phyloP scores from a whole-genome alignment of 768 basidiomycete genomes.

The Russula sp. region DNA sequence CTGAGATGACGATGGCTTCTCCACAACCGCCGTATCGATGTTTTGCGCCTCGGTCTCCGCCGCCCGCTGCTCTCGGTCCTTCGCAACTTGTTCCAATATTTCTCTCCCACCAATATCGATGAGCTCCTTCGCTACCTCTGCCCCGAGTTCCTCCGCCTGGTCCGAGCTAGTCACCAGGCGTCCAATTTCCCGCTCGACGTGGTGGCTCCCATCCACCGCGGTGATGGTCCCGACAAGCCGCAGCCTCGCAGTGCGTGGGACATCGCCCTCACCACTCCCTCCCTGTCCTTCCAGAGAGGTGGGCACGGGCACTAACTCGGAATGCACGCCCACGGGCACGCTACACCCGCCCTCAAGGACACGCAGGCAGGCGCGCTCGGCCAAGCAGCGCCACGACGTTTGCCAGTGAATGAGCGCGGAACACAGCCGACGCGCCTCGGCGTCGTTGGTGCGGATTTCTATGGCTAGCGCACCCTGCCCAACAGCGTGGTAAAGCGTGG shows the following conservation, averaged over 20 bases:
- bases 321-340: constrained; percentile 86
- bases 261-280: constrained; percentile 34
- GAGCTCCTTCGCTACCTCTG: constrained; percentile 58
- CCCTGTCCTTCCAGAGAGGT: constrained; percentile 28
- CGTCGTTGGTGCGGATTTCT: constrained; percentile 74
- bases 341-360: constrained; percentile 96
- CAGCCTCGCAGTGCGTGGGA: constrained; percentile 38
- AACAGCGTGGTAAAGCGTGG: constrained; percentile 81
- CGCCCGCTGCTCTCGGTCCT: constrained; percentile 52
- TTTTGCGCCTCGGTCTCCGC: constrained; percentile 36
- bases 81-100: constrained; percentile 82
- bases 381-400: constrained; percentile 72
- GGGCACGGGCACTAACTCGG: constrained; percentile 40
- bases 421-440: constrained; percentile 59
- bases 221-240: constrained; percentile 82
- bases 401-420: constrained; percentile 66
- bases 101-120: constrained; percentile 68
- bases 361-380: constrained; percentile 86
- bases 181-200: constrained; percentile 64
- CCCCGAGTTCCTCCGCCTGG: constrained; percentile 71
- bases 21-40: constrained; percentile 14
- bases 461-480: constrained; percentile 91
- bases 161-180: constrained; percentile 49
- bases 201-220: constrained; percentile 65
- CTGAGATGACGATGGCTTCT: neutral